Percentiles rank a stretch among this genome's conserved stretches.
phyloP scores from a whole-genome alignment of 441 rosid species.

The Macaranga tanarius region DNA sequence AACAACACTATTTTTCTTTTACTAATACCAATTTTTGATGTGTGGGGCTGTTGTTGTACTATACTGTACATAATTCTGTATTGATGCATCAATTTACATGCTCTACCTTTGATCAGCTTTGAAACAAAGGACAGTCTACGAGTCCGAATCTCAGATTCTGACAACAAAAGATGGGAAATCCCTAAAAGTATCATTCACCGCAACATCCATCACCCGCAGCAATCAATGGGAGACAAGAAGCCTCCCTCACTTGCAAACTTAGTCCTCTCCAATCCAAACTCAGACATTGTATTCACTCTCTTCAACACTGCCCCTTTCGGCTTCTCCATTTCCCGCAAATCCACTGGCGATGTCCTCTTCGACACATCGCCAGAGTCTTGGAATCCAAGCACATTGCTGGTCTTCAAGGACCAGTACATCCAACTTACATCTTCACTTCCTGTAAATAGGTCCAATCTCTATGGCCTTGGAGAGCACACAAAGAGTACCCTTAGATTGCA shows the following conservation, averaged over 20 bases:
- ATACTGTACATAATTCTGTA: too few species aligned
- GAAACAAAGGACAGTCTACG: slow-evolving; percentile 36
- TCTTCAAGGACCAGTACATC: slow-evolving; percentile 79
- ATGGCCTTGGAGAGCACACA: slow-evolving; percentile 82
- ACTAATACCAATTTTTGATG: too few species aligned
- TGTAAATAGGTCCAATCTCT: slow-evolving; percentile 40
- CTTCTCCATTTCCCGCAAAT: slow-evolving; percentile 50
- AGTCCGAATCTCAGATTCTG: slow-evolving; percentile 40
- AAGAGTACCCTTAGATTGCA: slow-evolving; percentile 47
- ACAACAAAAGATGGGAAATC: slow-evolving; percentile 43
- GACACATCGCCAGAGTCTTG: slow-evolving; percentile 38
- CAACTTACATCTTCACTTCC: slow-evolving; percentile 70
- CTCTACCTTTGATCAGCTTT: slow-evolving; percentile 21
- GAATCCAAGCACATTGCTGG: slow-evolving; percentile 35
- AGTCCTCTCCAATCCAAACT: slow-evolving; percentile 28
- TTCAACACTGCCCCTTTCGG: slow-evolving; percentile 59
- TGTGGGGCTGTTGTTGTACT: too few species aligned
- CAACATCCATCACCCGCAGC: background rate
- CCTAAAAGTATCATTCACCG: slow-evolving; percentile 45
- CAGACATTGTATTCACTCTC: slow-evolving; percentile 62
- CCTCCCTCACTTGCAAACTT: slow-evolving; percentile 10
- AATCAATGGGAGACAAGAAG: too few species aligned
- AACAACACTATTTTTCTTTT: too few species aligned
- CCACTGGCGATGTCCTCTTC: slow-evolving; percentile 66
- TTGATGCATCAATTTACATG: background rate